phyloP scores from a whole-genome alignment of 306 rosid genomes.

The Cicer yamashitae region DNA sequence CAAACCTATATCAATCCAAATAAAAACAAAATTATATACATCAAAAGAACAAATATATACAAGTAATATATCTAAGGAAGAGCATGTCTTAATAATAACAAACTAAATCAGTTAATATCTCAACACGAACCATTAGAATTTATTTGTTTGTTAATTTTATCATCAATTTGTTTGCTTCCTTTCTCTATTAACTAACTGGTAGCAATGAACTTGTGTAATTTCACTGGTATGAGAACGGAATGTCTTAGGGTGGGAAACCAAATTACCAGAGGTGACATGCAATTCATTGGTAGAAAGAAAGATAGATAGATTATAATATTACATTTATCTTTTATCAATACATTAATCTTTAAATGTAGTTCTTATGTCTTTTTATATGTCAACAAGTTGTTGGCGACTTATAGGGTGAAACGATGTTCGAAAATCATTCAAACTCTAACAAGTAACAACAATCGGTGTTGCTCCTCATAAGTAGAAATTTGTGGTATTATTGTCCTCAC shows the following conservation, averaged over 20 bases:
- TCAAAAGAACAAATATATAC: no score
- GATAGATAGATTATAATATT: not conserved
- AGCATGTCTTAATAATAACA: no score
- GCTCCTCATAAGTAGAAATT: no score
- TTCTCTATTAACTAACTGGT: conserved; percentile 5
- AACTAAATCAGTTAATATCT: no score
- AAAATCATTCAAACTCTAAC: no score
- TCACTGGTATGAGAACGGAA: not conserved
- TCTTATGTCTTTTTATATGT: conserved; percentile 17
- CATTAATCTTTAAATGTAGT: conserved; percentile 24
- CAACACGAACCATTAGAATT: not conserved
- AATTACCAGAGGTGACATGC: not conserved
- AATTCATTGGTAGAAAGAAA: not conserved
- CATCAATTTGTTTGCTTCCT: not conserved
- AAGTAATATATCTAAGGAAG: no score
- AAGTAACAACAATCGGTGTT: no score
- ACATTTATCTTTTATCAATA: not conserved
- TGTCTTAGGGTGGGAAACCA: no score
- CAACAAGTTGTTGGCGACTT: not conserved
- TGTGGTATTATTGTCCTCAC: no score
- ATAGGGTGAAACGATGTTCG: no score
- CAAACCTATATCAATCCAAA: no score
- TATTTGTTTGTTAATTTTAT: conserved; percentile 12
- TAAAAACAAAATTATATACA: no score
- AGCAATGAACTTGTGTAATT: not conserved